Evolutionary conservation across 768 basidiomycete species (phyloP).

Genomic region (Tulasnella sp.): DNA sequence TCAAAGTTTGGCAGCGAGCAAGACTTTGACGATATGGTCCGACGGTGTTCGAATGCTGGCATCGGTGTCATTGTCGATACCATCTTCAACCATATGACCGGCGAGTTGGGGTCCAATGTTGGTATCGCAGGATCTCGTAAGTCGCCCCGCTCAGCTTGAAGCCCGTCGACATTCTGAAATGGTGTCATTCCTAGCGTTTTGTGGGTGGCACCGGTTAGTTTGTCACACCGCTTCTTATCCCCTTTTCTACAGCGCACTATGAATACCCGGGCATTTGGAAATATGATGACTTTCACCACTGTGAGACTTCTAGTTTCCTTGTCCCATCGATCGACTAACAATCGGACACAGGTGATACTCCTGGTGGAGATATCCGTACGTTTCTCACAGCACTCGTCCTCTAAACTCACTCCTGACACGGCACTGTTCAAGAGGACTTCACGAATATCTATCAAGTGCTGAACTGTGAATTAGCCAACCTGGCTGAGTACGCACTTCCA

Average conservation of each 20-base stretch:
- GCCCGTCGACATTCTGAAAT: no score
- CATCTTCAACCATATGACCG: slow-evolving; percentile 23
- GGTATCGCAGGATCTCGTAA: slow-evolving; percentile 17
- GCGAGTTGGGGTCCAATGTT: slow-evolving; percentile 14
- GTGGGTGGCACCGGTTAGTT: no score
- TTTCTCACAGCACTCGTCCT: not conserved
- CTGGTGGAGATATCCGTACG: not conserved
- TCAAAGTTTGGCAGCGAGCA: slow-evolving; percentile 17
- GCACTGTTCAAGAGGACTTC: slow-evolving; percentile 9
- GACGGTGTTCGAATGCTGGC: slow-evolving; percentile 16
- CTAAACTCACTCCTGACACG: not conserved
- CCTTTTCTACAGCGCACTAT: slow-evolving; percentile 16
- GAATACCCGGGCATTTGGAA: slow-evolving; percentile 21
- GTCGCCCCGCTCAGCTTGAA: no score
- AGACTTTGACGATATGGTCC: slow-evolving; percentile 17
- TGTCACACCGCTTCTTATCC: not conserved
- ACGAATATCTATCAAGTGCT: slow-evolving; percentile 17
- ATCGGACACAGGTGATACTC: no score
- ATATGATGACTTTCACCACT: slow-evolving; percentile 19
- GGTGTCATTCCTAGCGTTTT: no score
- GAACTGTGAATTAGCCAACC: slow-evolving; percentile 18
- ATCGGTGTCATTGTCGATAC: slow-evolving; percentile 15
- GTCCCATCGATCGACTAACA: no score
- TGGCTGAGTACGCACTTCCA: slow-evolving; percentile 21
- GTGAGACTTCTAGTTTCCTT: no score